Percentiles rank a stretch among this genome's conserved stretches.
Conservation (phyloP, 176 grass and related monocot species). For the Aegilops umbellulata region DNA sequence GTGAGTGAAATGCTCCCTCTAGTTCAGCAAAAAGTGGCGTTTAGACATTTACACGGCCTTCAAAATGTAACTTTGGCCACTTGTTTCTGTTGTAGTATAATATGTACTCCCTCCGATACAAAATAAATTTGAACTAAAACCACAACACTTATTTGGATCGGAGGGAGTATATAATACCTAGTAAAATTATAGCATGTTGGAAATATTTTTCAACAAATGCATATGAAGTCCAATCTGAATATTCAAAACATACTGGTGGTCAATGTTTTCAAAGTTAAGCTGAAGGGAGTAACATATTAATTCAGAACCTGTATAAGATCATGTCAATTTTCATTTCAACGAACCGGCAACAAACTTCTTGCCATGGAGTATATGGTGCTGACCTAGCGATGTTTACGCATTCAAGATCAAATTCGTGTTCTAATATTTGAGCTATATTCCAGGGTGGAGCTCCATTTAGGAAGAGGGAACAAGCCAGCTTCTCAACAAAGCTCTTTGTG, state of each 20-base stretch:
- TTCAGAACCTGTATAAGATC: neutral
- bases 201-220: neutral
- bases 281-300: neutral
- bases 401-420: neutral
- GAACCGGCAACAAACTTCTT: neutral
- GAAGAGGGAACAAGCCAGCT: slow-evolving; percentile 36
- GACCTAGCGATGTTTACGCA: neutral
- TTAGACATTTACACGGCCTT: neutral
- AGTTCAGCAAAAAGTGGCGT: neutral
- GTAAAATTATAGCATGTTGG: neutral
- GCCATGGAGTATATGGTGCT: neutral
- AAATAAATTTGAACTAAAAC: no score
- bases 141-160: no score
- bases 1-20: neutral
- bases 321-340: neutral
- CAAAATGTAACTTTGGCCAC: no score
- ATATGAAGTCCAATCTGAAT: neutral
- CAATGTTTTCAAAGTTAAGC: neutral
- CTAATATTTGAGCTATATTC: neutral
- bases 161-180: no score
- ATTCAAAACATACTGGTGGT: neutral
- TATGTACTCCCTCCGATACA: no score
- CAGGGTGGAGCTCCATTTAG: slow-evolving; percentile 37
- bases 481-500: slow-evolving; percentile 28
- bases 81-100: neutral